phyloP scores from a whole-genome alignment of 768 basidiomycete species.

The Jaapia argillacea region DNA sequence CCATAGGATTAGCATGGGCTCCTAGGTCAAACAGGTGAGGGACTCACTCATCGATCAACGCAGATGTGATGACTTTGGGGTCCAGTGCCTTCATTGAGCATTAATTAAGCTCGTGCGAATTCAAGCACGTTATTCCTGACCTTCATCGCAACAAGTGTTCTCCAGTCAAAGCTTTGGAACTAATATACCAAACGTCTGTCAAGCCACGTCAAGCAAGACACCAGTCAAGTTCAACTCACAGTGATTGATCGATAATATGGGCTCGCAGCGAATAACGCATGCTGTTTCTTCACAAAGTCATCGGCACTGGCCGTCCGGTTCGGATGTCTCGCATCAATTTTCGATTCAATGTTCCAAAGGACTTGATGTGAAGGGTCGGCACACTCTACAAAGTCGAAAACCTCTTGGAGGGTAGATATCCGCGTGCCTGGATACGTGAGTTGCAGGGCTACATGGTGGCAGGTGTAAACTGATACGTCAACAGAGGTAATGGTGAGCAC shows the following conservation, averaged over 20 bases:
- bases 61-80: conserved; percentile 44
- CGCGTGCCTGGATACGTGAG: conserved; percentile 56
- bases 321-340: conserved; percentile 47
- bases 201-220: neutral
- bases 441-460: conserved; percentile 39
- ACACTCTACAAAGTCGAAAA: conserved; percentile 70
- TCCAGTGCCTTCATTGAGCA: conserved; percentile 43
- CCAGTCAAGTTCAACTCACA: conserved; percentile 24
- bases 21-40: too few species aligned
- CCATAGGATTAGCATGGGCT: too few species aligned
- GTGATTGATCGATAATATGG: conserved; percentile 57
- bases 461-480: conserved; percentile 2
- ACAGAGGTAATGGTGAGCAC: neutral
- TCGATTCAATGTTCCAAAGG: conserved; percentile 74
- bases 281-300: conserved; percentile 54
- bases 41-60: conserved; percentile 55
- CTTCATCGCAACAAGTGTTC: conserved; percentile 66
- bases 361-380: conserved; percentile 55
- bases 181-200: conserved; percentile 18
- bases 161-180: conserved; percentile 83
- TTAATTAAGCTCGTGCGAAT: neutral
- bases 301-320: conserved; percentile 42
- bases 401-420: conserved; percentile 63
- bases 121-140: conserved; percentile 16
- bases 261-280: conserved; percentile 45